Evolutionary conservation across 73 alveolate species (phyloP).

Genomic region (Paramecium tetraurelia): DNA sequence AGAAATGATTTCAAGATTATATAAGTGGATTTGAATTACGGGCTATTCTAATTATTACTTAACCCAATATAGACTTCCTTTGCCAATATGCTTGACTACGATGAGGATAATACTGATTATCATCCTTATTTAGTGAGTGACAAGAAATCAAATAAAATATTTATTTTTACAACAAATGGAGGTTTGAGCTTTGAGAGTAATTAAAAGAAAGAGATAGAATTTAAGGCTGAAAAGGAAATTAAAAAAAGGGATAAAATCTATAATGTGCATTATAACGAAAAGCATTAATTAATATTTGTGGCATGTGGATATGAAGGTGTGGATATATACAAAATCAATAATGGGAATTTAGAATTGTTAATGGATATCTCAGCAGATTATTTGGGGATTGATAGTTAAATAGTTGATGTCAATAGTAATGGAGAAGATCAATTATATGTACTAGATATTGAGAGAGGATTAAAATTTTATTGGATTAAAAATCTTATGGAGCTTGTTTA

Average conservation of each 20-base stretch:
- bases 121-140: neutral
- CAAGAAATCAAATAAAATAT: neutral
- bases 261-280: neutral
- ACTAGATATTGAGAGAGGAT: neutral
- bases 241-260: neutral
- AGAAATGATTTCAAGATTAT: slow-evolving; percentile 7
- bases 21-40: neutral
- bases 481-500: neutral
- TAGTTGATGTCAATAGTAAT: slow-evolving; percentile 6
- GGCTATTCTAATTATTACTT: neutral
- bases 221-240: neutral
- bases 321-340: neutral
- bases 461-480: neutral
- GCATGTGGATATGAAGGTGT: slow-evolving; percentile 23
- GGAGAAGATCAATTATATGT: neutral
- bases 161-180: neutral
- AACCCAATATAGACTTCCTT: neutral
- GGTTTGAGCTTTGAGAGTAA: neutral
- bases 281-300: neutral
- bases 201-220: neutral
- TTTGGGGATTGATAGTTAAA: neutral
- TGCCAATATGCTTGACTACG: neutral
- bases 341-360: neutral
- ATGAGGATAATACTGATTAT: neutral
- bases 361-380: neutral